These are phyloP conservation scores for Primulina tabacum DNA, from an alignment of 257 asterid species.

Conservation along the genomic window DNA sequence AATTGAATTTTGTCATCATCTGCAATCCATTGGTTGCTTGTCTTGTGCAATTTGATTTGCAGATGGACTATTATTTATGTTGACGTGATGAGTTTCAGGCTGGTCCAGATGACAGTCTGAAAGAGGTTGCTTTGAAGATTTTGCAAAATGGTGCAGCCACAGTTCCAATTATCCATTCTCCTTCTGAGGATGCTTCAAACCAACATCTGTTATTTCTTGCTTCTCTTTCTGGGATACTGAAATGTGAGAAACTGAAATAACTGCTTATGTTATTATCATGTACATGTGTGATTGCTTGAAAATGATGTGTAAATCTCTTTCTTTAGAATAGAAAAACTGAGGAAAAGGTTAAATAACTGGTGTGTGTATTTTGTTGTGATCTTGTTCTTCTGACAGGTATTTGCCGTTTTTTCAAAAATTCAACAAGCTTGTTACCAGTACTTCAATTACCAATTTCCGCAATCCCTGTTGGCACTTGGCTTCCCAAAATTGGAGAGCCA, in stretches of 20 bases:
- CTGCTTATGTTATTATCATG: not conserved
- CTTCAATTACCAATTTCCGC: conserved; percentile 70
- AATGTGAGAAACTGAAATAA: conserved; percentile 43
- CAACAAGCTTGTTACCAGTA: conserved; percentile 71
- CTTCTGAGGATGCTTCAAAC: conserved; percentile 55
- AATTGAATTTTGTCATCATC: not conserved
- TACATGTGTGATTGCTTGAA: not conserved
- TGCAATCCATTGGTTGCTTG: not conserved
- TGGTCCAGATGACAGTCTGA: conserved; percentile 64
- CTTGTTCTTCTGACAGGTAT: conserved; percentile 52
- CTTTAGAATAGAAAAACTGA: not conserved
- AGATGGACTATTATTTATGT: conserved; percentile 1
- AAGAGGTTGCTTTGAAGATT: conserved; percentile 62
- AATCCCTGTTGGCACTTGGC: conserved; percentile 85
- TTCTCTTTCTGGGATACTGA: conserved; percentile 66
- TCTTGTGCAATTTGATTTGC: not conserved
- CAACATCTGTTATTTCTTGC: conserved; percentile 74
- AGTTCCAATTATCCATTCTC: conserved; percentile 62
- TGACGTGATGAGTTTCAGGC: conserved; percentile 38
- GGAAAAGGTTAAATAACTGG: not conserved
- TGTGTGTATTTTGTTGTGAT: not conserved
- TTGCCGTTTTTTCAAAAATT: conserved; percentile 72
- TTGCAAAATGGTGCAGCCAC: conserved; percentile 59
- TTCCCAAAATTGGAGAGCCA: conserved; percentile 75
- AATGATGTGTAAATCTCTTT: not conserved